A percentile compares a stretch with the other conserved stretches of the same genome.
phyloP scores from a whole-genome alignment of 805 yeast genomes.

The Suhomyces kilbournensis region DNA sequence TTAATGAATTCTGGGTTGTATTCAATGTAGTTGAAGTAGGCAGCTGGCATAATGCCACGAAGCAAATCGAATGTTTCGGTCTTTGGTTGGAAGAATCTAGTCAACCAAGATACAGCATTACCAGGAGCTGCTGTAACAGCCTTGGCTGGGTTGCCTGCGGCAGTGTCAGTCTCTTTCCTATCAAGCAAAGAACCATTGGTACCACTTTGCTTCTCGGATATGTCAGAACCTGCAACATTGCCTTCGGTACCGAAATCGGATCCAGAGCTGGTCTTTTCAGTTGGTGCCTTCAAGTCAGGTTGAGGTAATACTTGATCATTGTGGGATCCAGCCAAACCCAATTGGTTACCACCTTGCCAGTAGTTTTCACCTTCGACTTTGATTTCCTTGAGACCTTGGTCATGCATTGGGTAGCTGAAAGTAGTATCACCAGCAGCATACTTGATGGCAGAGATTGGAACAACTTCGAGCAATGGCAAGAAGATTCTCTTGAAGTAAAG shows the following conservation, averaged over 20 bases:
- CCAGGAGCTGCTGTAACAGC: constrained; percentile 15
- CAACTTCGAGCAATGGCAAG: constrained; percentile 61
- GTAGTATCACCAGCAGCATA: constrained; percentile 44
- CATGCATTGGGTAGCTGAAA: constrained; percentile 55
- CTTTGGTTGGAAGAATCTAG: constrained; percentile 47
- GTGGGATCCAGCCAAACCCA: constrained; percentile 25
- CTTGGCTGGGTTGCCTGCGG: constrained; percentile 1
- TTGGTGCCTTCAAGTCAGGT: not conserved
- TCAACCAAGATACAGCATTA: constrained; percentile 27
- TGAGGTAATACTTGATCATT: constrained; percentile 19
- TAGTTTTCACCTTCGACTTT: constrained; percentile 48
- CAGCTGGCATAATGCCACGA: constrained; percentile 43
- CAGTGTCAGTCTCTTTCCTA: not conserved
- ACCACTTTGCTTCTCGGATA: constrained; percentile 7
- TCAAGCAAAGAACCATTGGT: not conserved
- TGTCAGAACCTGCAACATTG: constrained; percentile 4
- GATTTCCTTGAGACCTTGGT: constrained; percentile 63
- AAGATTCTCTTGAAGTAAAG: constrained; percentile 56
- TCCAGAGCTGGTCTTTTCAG: not conserved
- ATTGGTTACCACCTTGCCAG: constrained; percentile 44
- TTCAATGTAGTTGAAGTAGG: constrained; percentile 38
- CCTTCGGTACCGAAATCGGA: not conserved
- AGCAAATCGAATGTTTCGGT: constrained; percentile 45
- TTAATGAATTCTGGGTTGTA: constrained; percentile 40
- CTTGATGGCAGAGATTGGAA: constrained; percentile 63